Conservation (phyloP, 352 stramenopile species). For the Phytophthora hibernalis region DNA sequence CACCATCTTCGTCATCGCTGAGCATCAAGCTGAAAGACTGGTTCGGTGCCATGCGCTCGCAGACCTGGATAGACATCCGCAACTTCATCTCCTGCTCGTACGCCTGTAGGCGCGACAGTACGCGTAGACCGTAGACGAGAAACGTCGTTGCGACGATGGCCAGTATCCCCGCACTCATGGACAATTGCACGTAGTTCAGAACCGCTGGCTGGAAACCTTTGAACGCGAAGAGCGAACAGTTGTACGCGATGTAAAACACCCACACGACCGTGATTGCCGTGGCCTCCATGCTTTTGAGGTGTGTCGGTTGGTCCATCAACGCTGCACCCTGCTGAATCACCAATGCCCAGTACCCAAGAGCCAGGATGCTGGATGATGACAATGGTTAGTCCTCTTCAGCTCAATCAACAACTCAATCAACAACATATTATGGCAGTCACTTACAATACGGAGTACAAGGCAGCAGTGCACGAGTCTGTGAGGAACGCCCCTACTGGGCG, state of each 20-base stretch:
- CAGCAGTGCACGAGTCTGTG: constrained; percentile 41
- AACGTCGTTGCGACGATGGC: constrained; percentile 29
- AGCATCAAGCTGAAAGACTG: constrained; percentile 35
- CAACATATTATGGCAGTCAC: constrained; percentile 2
- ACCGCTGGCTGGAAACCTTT: constrained; percentile 41
- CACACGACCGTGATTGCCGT: constrained; percentile 33
- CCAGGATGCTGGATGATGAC: constrained; percentile 32
- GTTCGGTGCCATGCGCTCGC: constrained; percentile 33
- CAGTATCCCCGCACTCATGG: constrained; percentile 28
- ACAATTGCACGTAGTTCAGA: constrained; percentile 42
- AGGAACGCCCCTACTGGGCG: constrained; percentile 32
- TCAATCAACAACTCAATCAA: background rate
- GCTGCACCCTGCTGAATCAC: constrained; percentile 42
- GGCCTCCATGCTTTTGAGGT: constrained; percentile 32
- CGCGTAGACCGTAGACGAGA: constrained; percentile 36
- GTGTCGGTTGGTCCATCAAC: constrained; percentile 17
- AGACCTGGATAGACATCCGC: constrained; percentile 29
- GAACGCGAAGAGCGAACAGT: constrained; percentile 36
- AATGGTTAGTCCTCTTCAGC: constrained; percentile 4
- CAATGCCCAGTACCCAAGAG: constrained; percentile 40
- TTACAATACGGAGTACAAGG: constrained; percentile 47
- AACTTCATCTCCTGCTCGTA: constrained; percentile 41
- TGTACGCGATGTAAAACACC: constrained; percentile 39
- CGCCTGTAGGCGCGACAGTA: constrained; percentile 33
- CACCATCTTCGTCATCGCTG: constrained; percentile 32